These are phyloP conservation scores for Pseudopyricularia cyperi DNA, from an alignment of 2,329 filamentous ascomycete genomes.

Conservation along the genomic window DNA sequence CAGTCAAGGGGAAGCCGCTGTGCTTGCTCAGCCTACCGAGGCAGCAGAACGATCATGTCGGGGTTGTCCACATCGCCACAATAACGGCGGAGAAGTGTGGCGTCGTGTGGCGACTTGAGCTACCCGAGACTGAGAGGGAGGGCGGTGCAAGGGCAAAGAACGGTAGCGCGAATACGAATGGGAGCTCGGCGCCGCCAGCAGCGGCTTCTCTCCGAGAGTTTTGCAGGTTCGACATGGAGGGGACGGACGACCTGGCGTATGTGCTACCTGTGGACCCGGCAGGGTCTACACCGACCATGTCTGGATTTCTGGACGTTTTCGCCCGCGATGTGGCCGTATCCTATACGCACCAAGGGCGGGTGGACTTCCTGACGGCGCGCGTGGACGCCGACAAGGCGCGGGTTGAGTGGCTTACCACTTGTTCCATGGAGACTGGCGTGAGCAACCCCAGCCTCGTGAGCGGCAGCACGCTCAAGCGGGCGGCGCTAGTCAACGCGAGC, in stretches of 20 bases:
- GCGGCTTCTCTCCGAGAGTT: slow-evolving; percentile 44
- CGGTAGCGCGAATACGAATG: slow-evolving; percentile 6
- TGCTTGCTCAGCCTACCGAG: slow-evolving; percentile 66
- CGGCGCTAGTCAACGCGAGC: slow-evolving; percentile 63
- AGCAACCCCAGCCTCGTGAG: slow-evolving; percentile 63
- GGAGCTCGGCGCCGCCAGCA: slow-evolving; percentile 10
- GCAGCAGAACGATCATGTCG: slow-evolving; percentile 39
- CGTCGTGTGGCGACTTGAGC: slow-evolving; percentile 64
- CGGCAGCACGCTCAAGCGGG: slow-evolving; percentile 76
- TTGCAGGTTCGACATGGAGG: slow-evolving; percentile 55
- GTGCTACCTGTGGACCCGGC: slow-evolving; percentile 79
- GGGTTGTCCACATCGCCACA: slow-evolving; percentile 62
- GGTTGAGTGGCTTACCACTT: slow-evolving; percentile 74
- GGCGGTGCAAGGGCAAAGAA: neutral
- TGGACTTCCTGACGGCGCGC: slow-evolving; percentile 77
- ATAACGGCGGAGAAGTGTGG: slow-evolving; percentile 68
- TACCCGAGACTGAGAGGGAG: slow-evolving; percentile 34
- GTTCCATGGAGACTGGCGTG: slow-evolving; percentile 68
- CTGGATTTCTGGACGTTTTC: slow-evolving; percentile 75
- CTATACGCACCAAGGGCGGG: slow-evolving; percentile 60
- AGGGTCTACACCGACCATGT: slow-evolving; percentile 55
- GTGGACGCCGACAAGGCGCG: slow-evolving; percentile 45
- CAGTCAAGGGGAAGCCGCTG: slow-evolving; percentile 55
- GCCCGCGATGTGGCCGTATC: slow-evolving; percentile 77
- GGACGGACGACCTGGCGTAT: slow-evolving; percentile 44